Percentiles rank a stretch among this genome's conserved stretches.
Conservation (phyloP, 176 grass and related monocot genomes). For the Aegilops bicornis region DNA sequence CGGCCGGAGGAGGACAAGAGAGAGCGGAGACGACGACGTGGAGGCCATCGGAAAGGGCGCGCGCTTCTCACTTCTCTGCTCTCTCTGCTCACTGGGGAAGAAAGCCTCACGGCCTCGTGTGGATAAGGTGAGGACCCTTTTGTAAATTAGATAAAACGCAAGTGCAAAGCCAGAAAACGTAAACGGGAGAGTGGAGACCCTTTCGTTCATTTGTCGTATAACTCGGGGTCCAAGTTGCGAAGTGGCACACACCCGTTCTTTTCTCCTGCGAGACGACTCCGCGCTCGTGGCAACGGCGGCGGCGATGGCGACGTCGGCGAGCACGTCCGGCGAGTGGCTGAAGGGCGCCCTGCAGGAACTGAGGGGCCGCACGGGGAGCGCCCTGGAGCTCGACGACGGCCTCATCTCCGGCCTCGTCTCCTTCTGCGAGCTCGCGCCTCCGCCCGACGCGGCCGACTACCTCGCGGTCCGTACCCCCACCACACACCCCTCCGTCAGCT, state of each 20-base stretch:
- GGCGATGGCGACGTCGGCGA: constrained; percentile 42
- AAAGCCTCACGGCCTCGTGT: neutral
- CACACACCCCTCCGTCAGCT: neutral
- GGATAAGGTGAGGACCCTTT: constrained; percentile 28
- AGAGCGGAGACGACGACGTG: neutral
- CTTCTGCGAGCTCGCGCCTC: constrained; percentile 95
- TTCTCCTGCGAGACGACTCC: neutral
- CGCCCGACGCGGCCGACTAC: constrained; percentile 83
- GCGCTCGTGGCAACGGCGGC: constrained; percentile 20
- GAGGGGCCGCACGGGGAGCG: constrained; percentile 40
- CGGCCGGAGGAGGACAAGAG: constrained; percentile 28
- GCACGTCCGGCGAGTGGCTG: constrained; percentile 79
- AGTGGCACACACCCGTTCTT: neutral
- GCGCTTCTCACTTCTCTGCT: neutral
- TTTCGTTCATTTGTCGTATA: neutral
- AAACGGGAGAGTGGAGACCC: neutral
- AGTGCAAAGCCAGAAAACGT: neutral
- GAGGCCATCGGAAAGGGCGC: constrained; percentile 21
- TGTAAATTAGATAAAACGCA: neutral
- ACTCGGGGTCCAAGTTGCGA: neutral
- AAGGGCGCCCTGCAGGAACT: constrained; percentile 58
- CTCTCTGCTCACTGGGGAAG: neutral
- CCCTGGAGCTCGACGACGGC: constrained; percentile 62
- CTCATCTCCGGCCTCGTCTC: constrained; percentile 95
- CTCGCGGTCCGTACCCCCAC: constrained; percentile 51